Conservation (phyloP, 257 asterid species). For the Nemophila menziesii region DNA sequence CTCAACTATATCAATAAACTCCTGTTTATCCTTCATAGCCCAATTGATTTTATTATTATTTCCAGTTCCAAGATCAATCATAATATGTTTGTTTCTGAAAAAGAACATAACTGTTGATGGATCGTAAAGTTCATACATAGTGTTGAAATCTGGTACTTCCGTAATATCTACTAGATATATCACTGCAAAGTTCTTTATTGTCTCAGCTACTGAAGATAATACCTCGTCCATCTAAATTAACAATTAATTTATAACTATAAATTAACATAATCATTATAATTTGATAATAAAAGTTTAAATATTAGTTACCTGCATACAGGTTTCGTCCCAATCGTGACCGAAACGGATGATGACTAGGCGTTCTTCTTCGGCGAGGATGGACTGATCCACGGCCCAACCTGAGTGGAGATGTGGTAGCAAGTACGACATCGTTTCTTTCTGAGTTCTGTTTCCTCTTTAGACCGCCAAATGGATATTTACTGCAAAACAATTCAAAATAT, state of each 20-base stretch:
- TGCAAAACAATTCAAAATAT: too few relatives aligned
- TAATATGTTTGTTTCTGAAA: constrained; percentile 95
- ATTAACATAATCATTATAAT: too few relatives aligned
- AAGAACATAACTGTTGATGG: constrained; percentile 91
- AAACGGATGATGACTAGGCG: constrained; percentile 90
- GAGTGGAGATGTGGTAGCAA: constrained; percentile 84
- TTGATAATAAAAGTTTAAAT: too few relatives aligned
- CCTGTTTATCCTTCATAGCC: constrained; percentile 96
- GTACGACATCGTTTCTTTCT: constrained; percentile 51
- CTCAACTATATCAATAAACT: constrained; percentile 91
- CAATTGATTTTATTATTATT: constrained; percentile 95
- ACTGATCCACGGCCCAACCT: constrained; percentile 96
- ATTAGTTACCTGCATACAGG: constrained; percentile 99
- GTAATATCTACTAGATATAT: constrained; percentile 77
- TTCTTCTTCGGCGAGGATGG: constrained; percentile 90
- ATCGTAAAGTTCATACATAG: constrained; percentile 91
- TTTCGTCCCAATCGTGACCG: constrained; percentile 95
- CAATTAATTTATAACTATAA: too few relatives aligned
- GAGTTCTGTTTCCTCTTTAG: background rate
- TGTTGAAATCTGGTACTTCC: constrained; percentile 88
- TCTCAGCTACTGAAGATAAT: constrained; percentile 77
- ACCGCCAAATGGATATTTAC: too few relatives aligned
- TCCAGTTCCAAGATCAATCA: constrained; percentile 97
- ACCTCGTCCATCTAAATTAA: constrained; percentile 97
- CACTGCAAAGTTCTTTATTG: constrained; percentile 78